Evolutionary conservation across 768 basidiomycete species (phyloP).

Genomic region (Hirschioporus abietinus): DNA sequence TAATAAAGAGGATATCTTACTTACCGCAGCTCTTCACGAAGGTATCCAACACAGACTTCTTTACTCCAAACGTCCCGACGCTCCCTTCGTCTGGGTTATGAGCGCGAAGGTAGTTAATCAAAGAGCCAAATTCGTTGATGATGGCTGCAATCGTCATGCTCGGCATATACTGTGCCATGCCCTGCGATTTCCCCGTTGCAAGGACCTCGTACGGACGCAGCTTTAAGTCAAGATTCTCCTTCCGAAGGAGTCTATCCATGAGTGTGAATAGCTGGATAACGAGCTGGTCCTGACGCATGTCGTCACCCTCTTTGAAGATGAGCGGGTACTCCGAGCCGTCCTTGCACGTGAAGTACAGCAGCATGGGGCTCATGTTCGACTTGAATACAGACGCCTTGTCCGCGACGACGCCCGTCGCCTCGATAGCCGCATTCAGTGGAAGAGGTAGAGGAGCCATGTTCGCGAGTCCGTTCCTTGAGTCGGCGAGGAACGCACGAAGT

Average conservation of each 20-base stretch:
- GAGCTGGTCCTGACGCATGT: conserved; percentile 97
- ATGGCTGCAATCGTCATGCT: conserved; percentile 95
- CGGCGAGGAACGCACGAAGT: conserved; percentile 75
- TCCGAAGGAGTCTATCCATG: conserved; percentile 90
- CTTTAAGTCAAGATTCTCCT: conserved; percentile 93
- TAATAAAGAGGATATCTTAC: conserved; percentile 20
- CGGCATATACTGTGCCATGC: conserved; percentile 94
- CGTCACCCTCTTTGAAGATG: conserved; percentile 99
- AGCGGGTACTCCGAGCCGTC: conserved; percentile 86
- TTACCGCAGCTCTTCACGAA: conserved; percentile 95
- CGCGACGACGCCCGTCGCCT: conserved; percentile 80
- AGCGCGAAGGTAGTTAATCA: conserved; percentile 84
- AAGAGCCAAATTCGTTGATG: conserved; percentile 82
- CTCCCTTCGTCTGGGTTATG: conserved; percentile 92
- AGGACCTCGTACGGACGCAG: conserved; percentile 89
- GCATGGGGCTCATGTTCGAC: conserved; percentile 88
- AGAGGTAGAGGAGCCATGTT: conserved; percentile 76
- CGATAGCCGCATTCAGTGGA: conserved; percentile 84
- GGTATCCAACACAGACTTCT: conserved; percentile 90
- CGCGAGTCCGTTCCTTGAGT: conserved; percentile 79
- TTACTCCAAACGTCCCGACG: conserved; percentile 91
- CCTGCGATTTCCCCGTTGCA: conserved; percentile 86
- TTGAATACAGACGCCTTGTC: conserved; percentile 97
- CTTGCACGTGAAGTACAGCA: conserved; percentile 84
- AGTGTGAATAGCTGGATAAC: conserved; percentile 98